Base-by-base conservation (phyloP, 768 basidiomycete species). In the Leccinum rimulosum region DNA sequence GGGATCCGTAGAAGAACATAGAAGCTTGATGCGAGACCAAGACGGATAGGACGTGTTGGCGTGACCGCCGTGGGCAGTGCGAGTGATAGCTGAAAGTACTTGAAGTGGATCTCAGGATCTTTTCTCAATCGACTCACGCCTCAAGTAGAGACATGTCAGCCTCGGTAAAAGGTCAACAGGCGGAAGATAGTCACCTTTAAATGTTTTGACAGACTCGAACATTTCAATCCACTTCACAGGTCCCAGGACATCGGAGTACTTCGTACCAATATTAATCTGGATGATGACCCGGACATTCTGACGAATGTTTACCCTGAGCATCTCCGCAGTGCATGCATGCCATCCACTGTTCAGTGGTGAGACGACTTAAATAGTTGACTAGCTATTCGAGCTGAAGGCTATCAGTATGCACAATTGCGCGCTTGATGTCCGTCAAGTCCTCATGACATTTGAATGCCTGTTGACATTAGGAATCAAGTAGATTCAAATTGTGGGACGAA, bases 371-470 rank as follows among this genome's bases (percentile, higher is more conserved):
- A 79, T 97, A 98, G 73, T 84, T 88, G 67, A 98, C 91, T 51
- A 99, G 86, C 95, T 95, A 99, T 87, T 98, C 96, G 2, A 88
- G 77, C 63, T 88, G 86, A 58, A 98, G 86, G 40, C 86, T 83
- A 53, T 85, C 86, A 33, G 92, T 89, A 70, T 98, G 96, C 0
- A 98, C 95, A 61, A 99, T 87, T 43, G 93, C 95, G 28, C 97
- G 92, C 79, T 98, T 99, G 78, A 99, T 99, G 70, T 98, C 97
- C 17, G 89, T 87, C 63, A 96, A 80, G 68, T 98, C 97, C 67
- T 98, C 95, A 70, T 99, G 98, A 69, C 96, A 95, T 72, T 99
- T 96, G 35, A 99, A 81, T 50, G 97, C 97, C 93, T 96, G 61
- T 31, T 56, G 19, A 65, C 19, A 51, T 61, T 57, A 66, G 66